A percentile compares a stretch with the other conserved stretches of the same genome.
phyloP scores from a whole-genome alignment of 2,329 filamentous ascomycete species.

The Emydomyces testavorans region DNA sequence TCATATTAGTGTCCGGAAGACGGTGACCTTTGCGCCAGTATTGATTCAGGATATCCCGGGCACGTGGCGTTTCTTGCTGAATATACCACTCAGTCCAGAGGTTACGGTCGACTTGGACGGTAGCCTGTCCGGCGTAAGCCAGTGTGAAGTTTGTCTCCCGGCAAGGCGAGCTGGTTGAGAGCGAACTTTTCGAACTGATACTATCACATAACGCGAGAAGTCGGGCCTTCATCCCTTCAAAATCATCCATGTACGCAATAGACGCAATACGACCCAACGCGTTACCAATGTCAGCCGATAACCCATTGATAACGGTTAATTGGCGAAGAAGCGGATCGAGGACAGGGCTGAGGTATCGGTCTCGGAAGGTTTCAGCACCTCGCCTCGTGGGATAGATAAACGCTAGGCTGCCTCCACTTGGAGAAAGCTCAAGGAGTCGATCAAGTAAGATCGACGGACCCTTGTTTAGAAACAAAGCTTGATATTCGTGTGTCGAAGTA shows the following conservation, averaged over 20 bases:
- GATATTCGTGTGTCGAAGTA: conserved; percentile 46
- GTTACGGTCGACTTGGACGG: conserved; percentile 40
- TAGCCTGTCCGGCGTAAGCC: conserved; percentile 42
- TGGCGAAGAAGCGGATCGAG: conserved; percentile 50
- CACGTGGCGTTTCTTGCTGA: conserved; percentile 50
- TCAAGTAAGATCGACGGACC: conserved; percentile 50
- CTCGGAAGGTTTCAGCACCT: conserved; percentile 48
- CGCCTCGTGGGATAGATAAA: conserved; percentile 52
- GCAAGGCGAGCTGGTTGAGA: conserved; percentile 21
- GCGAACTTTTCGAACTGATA: conserved; percentile 22
- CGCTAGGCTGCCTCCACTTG: conserved; percentile 45
- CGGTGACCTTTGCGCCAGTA: conserved; percentile 34
- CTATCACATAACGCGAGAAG: conserved; percentile 32
- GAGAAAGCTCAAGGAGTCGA: conserved; percentile 48
- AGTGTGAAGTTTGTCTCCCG: conserved; percentile 33
- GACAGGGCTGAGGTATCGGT: conserved; percentile 49
- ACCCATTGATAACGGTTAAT: conserved; percentile 47
- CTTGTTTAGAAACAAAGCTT: conserved; percentile 45
- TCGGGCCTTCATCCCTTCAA: conserved; percentile 39
- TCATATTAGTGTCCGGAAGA: conserved; percentile 23
- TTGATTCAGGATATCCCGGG: conserved; percentile 40
- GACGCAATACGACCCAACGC: conserved; percentile 45
- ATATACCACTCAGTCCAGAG: conserved; percentile 55
- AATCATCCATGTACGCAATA: conserved; percentile 44
- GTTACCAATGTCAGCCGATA: conserved; percentile 46